Percentiles rank a stretch among this genome's conserved stretches.
phyloP scores from a whole-genome alignment of 1,139 yeast species.

The Oligophagozyma castellii region DNA sequence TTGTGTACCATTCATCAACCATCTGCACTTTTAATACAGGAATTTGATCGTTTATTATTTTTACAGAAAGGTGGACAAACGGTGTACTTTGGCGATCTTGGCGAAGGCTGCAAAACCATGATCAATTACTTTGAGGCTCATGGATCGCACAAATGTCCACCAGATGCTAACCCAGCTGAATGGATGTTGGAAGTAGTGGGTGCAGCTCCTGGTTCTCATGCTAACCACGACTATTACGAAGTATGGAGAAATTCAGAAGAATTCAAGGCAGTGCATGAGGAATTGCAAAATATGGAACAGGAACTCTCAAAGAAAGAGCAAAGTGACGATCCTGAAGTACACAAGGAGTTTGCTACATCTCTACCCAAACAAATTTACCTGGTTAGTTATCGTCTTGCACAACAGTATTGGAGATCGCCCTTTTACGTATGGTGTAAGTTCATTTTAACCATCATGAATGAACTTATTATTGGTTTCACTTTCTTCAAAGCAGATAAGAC shows the following conservation, averaged over 20 bases:
- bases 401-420: constrained; percentile 56
- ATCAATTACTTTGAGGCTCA: constrained; percentile 55
- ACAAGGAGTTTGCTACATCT: constrained; percentile 25
- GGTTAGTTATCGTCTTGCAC: constrained; percentile 40
- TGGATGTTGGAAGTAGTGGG: constrained; percentile 76
- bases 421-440: constrained; percentile 43
- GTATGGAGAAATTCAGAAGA: constrained; percentile 55
- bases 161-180: constrained; percentile 65
- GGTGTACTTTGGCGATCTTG: constrained; percentile 71
- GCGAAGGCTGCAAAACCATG: constrained; percentile 45
- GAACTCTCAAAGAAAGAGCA: constrained; percentile 27
- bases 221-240: constrained; percentile 48
- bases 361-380: constrained; percentile 34
- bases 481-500: constrained; percentile 55
- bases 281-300: constrained; percentile 33
- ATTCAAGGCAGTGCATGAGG: constrained; percentile 30
- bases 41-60: constrained; percentile 63
- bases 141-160: constrained; percentile 55
- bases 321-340: constrained; percentile 19
- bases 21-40: constrained; percentile 61
- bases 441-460: constrained; percentile 32
- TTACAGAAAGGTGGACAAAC: constrained; percentile 65
- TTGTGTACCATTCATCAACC: constrained; percentile 80
- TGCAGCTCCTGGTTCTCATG: constrained; percentile 66
- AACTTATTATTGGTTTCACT: constrained; percentile 61